Conservation (phyloP, 768 basidiomycete genomes). For the Polyporus arcularius region DNA sequence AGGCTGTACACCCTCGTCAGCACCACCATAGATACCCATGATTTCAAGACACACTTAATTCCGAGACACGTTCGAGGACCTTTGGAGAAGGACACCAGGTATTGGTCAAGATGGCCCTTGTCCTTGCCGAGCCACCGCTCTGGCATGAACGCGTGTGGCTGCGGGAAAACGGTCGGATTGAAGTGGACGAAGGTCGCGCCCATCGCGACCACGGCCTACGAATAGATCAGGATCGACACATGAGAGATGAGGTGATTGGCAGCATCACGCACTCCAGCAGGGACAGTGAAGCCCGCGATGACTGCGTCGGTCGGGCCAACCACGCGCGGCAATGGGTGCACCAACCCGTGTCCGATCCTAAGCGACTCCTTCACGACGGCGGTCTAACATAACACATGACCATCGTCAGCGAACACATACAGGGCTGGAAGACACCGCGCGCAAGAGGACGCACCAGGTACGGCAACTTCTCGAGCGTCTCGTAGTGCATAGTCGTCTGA, state of each 20-base stretch:
- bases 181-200: conserved; percentile 41
- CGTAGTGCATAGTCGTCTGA: conserved; percentile 32
- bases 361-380: conserved; percentile 51
- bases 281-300: conserved; percentile 39
- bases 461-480: conserved; percentile 45
- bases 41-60: conserved; percentile 38
- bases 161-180: conserved; percentile 41
- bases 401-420: too few relatives aligned
- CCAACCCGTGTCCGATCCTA: conserved; percentile 41
- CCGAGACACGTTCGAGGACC: conserved; percentile 48
- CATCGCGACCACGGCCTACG: conserved; percentile 44
- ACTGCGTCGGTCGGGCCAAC: conserved; percentile 35
- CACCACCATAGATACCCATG: not conserved
- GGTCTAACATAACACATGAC: conserved; percentile 30
- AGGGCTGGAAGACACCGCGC: too few relatives aligned
- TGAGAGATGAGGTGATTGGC: not conserved
- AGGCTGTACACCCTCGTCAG: conserved; percentile 30
- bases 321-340: conserved; percentile 41
- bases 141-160: conserved; percentile 41
- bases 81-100: conserved; percentile 45
- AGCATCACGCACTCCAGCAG: conserved; percentile 37
- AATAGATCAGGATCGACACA: not conserved
- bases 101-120: conserved; percentile 39
- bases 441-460: conserved; percentile 40
- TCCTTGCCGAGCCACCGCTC: conserved; percentile 44